Conservation (phyloP, 352 stramenopile species). For the Plasmopara halstedii region DNA sequence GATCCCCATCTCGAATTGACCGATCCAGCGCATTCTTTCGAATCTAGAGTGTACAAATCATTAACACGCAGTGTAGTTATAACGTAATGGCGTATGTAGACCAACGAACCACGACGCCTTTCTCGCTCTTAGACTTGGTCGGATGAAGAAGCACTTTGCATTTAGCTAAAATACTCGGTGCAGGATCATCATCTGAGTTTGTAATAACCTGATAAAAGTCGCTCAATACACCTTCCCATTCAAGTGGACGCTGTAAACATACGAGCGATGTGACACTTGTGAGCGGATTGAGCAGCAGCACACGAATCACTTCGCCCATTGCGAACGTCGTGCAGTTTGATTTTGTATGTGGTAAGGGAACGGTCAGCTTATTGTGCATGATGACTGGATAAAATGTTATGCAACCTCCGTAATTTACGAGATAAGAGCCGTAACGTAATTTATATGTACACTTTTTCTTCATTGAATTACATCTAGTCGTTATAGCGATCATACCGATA, state of each 20-base stretch:
- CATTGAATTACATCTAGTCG: no score
- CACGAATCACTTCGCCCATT: slow-evolving; percentile 75
- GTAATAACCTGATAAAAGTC: slow-evolving; percentile 82
- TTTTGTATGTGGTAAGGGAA: background rate
- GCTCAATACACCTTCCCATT: slow-evolving; percentile 63
- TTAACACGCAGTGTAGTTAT: background rate
- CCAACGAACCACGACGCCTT: slow-evolving; percentile 49
- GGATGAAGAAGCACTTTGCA: slow-evolving; percentile 74
- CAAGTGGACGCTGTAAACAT: slow-evolving; percentile 69
- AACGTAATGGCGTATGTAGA: background rate
- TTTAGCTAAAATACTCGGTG: slow-evolving; percentile 40
- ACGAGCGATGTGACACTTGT: slow-evolving; percentile 62
- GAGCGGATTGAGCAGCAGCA: slow-evolving; percentile 71
- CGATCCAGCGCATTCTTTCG: slow-evolving; percentile 61
- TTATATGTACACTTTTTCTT: no score
- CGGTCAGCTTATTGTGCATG: slow-evolving; percentile 2
- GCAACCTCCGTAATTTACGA: no score
- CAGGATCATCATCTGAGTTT: slow-evolving; percentile 72
- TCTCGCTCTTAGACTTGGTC: slow-evolving; percentile 77
- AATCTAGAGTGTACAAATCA: slow-evolving; percentile 27
- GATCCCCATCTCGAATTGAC: slow-evolving; percentile 75
- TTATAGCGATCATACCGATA: no score
- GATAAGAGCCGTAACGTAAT: no score
- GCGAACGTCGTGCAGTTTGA: slow-evolving; percentile 3
- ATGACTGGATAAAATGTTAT: background rate